Conservation (phyloP, 805 yeast species). For the Myxozyma udenii region DNA sequence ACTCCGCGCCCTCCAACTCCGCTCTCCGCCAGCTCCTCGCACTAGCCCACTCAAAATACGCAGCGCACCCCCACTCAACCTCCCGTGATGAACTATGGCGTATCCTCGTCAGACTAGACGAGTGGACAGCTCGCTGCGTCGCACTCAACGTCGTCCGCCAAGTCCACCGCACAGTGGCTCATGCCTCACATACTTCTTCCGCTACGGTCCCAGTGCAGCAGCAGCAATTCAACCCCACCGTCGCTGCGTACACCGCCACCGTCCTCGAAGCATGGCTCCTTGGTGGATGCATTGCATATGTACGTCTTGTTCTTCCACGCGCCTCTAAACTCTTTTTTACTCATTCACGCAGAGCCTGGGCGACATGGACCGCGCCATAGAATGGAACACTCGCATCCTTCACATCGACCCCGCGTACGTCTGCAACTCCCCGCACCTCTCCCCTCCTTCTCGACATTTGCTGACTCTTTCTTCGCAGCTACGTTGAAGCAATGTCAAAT, state of each 20-base stretch:
- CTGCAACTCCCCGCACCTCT: background rate
- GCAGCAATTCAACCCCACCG: conserved; percentile 1
- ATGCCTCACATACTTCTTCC: background rate
- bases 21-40: conserved; percentile 22
- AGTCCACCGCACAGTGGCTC: background rate
- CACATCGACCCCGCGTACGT: conserved; percentile 23
- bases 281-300: conserved; percentile 34
- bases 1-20: conserved; percentile 7
- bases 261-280: conserved; percentile 30
- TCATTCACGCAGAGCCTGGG: conserved; percentile 16
- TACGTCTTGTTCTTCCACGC: conserved; percentile 10
- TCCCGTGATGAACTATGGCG: conserved; percentile 21
- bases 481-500: conserved; percentile 33
- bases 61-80: conserved; percentile 19
- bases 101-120: conserved; percentile 14
- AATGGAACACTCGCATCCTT: conserved; percentile 23
- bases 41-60: conserved; percentile 14
- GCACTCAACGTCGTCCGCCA: conserved; percentile 9
- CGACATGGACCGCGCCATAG: conserved; percentile 21
- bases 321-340: background rate
- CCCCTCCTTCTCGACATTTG: background rate
- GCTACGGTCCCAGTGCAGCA: background rate
- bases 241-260: conserved; percentile 5
- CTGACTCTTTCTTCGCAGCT: conserved; percentile 5
- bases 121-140: conserved; percentile 6